Conservation (phyloP, 257 asterid species). For the Ilex aquifolium region DNA sequence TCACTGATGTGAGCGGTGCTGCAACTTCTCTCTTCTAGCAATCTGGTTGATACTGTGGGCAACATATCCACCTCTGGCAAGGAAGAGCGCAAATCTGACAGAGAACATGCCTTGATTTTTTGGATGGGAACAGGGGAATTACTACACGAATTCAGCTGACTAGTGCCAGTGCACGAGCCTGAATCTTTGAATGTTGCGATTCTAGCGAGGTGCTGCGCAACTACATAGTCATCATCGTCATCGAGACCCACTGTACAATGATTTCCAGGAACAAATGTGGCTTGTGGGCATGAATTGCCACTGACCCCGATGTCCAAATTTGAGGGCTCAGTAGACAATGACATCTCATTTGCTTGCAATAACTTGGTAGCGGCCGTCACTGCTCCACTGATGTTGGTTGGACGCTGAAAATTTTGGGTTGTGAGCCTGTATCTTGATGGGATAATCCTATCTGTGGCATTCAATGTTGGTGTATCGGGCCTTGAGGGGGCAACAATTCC, state of each 20-base stretch:
- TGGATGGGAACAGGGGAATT: constrained; percentile 42
- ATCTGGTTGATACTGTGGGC: constrained; percentile 15
- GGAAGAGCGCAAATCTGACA: constrained; percentile 37
- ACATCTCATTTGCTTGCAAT: constrained; percentile 22
- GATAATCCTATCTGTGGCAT: constrained; percentile 42
- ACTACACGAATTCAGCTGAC: constrained; percentile 47
- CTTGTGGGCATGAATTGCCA: background rate
- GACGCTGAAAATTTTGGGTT: constrained; percentile 26
- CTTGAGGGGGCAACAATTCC: constrained; percentile 24
- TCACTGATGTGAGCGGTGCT: constrained; percentile 23
- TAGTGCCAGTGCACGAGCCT: constrained; percentile 21
- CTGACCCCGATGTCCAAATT: background rate
- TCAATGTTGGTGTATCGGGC: constrained; percentile 50
- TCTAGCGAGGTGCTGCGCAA: background rate
- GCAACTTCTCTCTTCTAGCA: constrained; percentile 34
- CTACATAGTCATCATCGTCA: constrained; percentile 12
- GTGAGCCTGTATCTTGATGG: constrained; percentile 56
- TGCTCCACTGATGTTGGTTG: constrained; percentile 20
- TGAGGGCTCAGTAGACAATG: background rate
- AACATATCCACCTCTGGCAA: constrained; percentile 43
- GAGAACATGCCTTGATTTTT: constrained; percentile 21
- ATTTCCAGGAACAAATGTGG: no score
- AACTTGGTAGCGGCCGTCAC: constrained; percentile 65
- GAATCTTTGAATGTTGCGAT: constrained; percentile 10
- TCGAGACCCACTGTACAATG: constrained; percentile 8